A percentile compares a stretch with the other conserved stretches of the same genome.
phyloP scores from a whole-genome alignment of 2,329 filamentous ascomycete species.

The Monosporascus sp. region DNA sequence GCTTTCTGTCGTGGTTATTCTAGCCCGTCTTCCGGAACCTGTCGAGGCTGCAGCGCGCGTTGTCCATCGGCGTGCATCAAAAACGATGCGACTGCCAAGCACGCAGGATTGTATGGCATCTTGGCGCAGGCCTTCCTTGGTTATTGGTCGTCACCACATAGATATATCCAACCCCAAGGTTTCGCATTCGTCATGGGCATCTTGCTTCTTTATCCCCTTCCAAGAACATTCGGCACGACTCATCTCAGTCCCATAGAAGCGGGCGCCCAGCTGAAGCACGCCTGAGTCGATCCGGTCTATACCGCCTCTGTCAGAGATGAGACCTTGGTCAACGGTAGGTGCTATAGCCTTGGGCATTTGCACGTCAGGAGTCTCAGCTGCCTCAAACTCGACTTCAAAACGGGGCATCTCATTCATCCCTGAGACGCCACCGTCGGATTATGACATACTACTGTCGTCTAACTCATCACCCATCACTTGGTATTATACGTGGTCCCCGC shows the following conservation, averaged over 20 bases:
- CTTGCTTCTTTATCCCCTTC: no score
- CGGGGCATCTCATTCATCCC: constrained; percentile 22
- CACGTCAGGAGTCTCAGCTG: not conserved
- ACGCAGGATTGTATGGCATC: not conserved
- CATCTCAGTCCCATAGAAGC: no score
- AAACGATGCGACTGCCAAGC: not conserved
- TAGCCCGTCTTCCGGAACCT: no score
- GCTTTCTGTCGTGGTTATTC: no score
- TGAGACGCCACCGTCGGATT: constrained; percentile 23
- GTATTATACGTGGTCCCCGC: constrained; percentile 39
- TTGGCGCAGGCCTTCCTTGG: not conserved
- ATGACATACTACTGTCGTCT: constrained; percentile 29
- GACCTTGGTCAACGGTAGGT: no score
- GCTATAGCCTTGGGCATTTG: not conserved
- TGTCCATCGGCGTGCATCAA: not conserved
- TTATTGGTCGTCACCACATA: not conserved
- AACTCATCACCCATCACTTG: constrained; percentile 31
- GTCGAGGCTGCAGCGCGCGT: not conserved
- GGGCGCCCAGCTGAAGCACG: no score
- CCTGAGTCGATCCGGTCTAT: no score
- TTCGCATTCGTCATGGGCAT: not conserved
- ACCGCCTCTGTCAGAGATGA: no score
- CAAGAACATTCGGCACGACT: no score
- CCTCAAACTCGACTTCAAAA: constrained; percentile 10
- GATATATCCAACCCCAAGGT: not conserved